Conservation (phyloP, 345 rosid genomes). For the Eucalyptus cladocalyx region DNA sequence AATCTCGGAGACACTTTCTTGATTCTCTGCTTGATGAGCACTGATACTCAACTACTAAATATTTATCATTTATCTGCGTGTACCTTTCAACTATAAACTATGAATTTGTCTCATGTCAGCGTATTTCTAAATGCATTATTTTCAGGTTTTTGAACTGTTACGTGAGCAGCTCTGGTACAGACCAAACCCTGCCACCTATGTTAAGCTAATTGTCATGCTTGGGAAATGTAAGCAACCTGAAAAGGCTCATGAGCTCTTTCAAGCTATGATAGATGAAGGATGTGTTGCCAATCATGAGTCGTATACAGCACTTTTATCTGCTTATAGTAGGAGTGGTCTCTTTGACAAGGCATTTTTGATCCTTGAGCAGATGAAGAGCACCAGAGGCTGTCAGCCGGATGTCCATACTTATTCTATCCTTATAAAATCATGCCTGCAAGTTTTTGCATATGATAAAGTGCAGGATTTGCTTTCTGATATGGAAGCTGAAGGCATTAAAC, state of each 20-base stretch:
- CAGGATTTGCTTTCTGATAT: slow-evolving; percentile 61
- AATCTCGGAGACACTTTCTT: background rate
- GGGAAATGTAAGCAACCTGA: slow-evolving; percentile 88
- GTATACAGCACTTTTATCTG: slow-evolving; percentile 71
- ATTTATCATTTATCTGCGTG: background rate
- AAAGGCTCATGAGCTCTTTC: slow-evolving; percentile 70
- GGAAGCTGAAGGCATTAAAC: slow-evolving; percentile 51
- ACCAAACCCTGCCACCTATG: slow-evolving; percentile 52
- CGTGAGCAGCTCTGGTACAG: slow-evolving; percentile 83
- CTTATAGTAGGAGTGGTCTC: slow-evolving; percentile 66
- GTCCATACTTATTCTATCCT: slow-evolving; percentile 92
- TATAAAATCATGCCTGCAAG: slow-evolving; percentile 81
- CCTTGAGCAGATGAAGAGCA: slow-evolving; percentile 68
- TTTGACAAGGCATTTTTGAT: slow-evolving; percentile 58
- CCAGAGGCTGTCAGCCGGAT: slow-evolving; percentile 59
- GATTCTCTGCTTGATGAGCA: background rate
- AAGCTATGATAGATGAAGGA: slow-evolving; percentile 65
- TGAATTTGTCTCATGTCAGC: background rate
- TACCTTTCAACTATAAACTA: background rate
- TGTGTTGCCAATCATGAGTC: slow-evolving; percentile 56
- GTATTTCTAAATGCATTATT: background rate
- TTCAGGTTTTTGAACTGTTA: slow-evolving; percentile 68
- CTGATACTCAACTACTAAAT: background rate
- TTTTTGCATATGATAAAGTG: slow-evolving; percentile 50
- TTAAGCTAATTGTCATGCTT: slow-evolving; percentile 82